phyloP scores from a whole-genome alignment of 805 yeast species.

The Grigorovia yakushimaensis region DNA sequence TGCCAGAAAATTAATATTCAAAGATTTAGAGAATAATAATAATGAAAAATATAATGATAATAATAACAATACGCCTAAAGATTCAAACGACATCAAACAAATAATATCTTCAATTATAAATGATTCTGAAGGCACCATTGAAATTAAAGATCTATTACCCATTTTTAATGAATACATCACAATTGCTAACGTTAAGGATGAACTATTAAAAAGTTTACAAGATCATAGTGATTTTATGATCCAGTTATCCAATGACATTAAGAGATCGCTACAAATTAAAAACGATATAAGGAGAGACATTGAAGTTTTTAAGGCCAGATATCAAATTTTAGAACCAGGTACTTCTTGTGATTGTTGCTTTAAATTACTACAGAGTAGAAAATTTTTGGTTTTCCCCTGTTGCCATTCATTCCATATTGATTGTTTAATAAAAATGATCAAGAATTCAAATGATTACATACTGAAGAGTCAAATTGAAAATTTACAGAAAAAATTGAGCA shows the following conservation, averaged over 20 bases:
- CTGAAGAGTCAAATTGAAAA: conserved; percentile 53
- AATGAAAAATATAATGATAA: conserved; percentile 12
- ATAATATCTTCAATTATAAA: conserved; percentile 29
- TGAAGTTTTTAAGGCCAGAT: conserved; percentile 40
- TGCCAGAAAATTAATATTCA: conserved; percentile 26
- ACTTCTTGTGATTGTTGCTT: conserved; percentile 69
- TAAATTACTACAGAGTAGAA: conserved; percentile 59
- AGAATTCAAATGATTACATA: conserved; percentile 56
- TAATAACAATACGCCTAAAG: too few species aligned
- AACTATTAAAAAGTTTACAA: conserved; percentile 71
- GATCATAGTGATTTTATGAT: conserved; percentile 57
- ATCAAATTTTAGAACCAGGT: conserved; percentile 68
- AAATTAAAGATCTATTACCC: conserved; percentile 75
- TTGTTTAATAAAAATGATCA: conserved; percentile 58
- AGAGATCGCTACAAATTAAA: conserved; percentile 53
- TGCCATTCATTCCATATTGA: conserved; percentile 84
- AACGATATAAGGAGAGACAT: conserved; percentile 55
- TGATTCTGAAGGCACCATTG: conserved; percentile 41
- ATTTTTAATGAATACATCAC: conserved; percentile 76
- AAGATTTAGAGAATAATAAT: not conserved
- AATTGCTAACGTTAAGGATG: conserved; percentile 75
- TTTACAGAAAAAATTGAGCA: conserved; percentile 18
- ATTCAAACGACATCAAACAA: conserved; percentile 23
- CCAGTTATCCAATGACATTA: conserved; percentile 64
- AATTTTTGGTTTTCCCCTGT: conserved; percentile 79